Evolutionary conservation across 495 filamentous ascomycete species (phyloP), one percentile per base, ranked within the genome.

Genomic region (Aspergillus heteromorphus): DNA sequence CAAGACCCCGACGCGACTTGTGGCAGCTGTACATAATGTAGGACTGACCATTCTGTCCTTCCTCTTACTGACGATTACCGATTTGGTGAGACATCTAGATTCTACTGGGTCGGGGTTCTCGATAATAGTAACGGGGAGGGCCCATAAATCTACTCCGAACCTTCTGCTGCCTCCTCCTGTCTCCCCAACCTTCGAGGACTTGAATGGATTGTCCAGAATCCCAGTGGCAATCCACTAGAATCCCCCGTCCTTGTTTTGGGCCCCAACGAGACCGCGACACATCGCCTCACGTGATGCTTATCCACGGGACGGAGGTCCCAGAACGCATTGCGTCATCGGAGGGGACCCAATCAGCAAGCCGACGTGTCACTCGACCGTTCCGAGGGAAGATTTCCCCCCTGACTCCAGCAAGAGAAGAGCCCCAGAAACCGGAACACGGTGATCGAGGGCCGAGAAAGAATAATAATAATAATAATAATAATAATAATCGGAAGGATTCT

Each of bases 311-410:
- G 30, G 40, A 29, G 14, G 41, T 19, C 48, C 49, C 16, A 25
- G 53, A 23, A 51, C n/a, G 17, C 49, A 60, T 64, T 64, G 58
- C 61, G 61, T 64, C 61, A 64, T 61, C 58, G 40, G 7, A 16
- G 9, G 19, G 10, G 23, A 40, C n/a, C 61, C 61, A 64, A 64
- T 64, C 51, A 64, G 42, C 27, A 40, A 23, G 14, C 13, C 8
- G 43, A 23, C 13, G 31, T 40, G 53, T 59, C 53, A 52, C 40
- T 57, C 45, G 50, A 62, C 49, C 23, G 25, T 41, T 42, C 54
- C 49, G 48, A 54, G 50, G 48, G 56, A 48, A 18, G 19, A 4
- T n/a, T n/a, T n/a, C n/a, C 49, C 58, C 48, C 54, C 49, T 56
- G 53, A 55, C 21, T 42, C 31, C 43, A 48, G 21, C 18, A 41